Evolutionary conservation across 495 filamentous ascomycete species (phyloP).

Genomic region (Chaetomium cochliodes): DNA sequence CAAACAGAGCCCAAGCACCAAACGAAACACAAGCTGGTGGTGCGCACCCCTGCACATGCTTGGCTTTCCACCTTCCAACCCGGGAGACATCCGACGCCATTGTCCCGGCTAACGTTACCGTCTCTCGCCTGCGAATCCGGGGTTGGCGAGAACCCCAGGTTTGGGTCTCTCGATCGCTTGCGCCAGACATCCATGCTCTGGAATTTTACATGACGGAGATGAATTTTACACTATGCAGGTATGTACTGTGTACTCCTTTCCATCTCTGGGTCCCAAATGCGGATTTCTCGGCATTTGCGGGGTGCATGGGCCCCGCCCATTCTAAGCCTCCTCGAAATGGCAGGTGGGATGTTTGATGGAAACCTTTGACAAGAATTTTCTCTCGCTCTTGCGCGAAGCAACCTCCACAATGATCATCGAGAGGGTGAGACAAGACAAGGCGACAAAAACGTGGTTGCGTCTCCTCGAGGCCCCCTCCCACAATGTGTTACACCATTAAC

Average conservation of each 20-base stretch:
- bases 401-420: background rate
- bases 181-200: too few relatives aligned
- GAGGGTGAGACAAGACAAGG: background rate
- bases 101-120: background rate
- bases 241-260: too few relatives aligned
- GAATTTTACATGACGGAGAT: background rate
- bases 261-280: background rate
- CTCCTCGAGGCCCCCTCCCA: background rate
- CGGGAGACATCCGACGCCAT: background rate
- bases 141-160: background rate
- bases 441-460: background rate
- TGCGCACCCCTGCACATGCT: background rate
- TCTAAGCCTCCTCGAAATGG: slow-evolving; percentile 14
- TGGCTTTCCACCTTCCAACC: background rate
- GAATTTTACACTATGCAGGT: too few relatives aligned
- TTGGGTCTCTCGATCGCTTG: background rate
- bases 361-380: background rate
- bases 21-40: too few relatives aligned
- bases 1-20: too few relatives aligned
- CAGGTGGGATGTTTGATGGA: slow-evolving; percentile 17
- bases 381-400: background rate
- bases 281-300: slow-evolving; percentile 18
- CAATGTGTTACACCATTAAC: background rate
- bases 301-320: slow-evolving; percentile 13
- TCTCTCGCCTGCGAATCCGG: background rate